Evolutionary conservation across 306 rosid genomes (phyloP).

Genomic region (Castanospermum australe): DNA sequence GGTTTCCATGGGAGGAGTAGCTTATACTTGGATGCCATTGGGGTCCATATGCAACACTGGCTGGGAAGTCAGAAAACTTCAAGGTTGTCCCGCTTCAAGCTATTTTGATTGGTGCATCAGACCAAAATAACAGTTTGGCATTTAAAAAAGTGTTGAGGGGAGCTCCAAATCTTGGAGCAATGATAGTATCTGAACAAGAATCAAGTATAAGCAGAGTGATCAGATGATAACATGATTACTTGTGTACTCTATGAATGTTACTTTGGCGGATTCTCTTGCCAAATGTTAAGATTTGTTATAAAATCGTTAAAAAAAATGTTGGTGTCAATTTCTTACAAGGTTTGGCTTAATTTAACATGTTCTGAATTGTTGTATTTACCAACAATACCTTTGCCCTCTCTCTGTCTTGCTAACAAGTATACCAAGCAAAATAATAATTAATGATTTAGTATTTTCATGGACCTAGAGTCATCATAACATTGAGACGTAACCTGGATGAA

Average conservation of each 20-base stretch:
- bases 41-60: conserved; percentile 98
- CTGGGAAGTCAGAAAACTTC: conserved; percentile 66
- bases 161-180: neutral
- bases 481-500: too few relatives aligned
- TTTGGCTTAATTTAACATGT: neutral
- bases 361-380: neutral
- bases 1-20: conserved; percentile 90
- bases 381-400: neutral
- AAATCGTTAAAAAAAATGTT: neutral
- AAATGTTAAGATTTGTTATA: neutral
- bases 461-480: too few relatives aligned
- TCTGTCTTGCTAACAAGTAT: neutral
- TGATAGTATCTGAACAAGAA: neutral
- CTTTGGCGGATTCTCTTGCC: neutral
- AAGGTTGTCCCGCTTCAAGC: conserved; percentile 62
- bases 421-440: too few relatives aligned
- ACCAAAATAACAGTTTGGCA: neutral
- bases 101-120: conserved; percentile 53
- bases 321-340: neutral
- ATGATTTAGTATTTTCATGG: too few relatives aligned
- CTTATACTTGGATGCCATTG: conserved; percentile 87
- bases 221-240: neutral
- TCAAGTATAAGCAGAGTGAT: neutral
- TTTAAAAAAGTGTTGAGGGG: neutral
- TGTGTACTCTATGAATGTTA: conserved; percentile 15